Evolutionary conservation across 2,329 filamentous ascomycete genomes (phyloP), one percentile per base, ranked within the genome.

Genomic region (Penicillium concentricum): DNA sequence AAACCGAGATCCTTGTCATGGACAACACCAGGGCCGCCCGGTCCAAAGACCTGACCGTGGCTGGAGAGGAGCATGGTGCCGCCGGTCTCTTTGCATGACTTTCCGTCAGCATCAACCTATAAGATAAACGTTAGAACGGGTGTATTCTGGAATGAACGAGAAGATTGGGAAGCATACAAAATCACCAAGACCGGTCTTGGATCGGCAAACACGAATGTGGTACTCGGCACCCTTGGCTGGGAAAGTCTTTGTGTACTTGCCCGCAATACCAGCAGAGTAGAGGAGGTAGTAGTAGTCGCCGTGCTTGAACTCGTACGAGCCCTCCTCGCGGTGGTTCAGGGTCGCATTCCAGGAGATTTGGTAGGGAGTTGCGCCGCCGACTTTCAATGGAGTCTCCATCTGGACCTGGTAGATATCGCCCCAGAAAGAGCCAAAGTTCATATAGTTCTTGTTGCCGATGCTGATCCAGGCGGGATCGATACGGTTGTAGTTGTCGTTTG

Each of bases 381-480:
- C 52, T 44, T 73, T 70, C 5, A 71, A 58, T 10, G 68, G 61
- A 44, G 64, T 53, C 16, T 60, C 58, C 60, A 89, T 78, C 41
- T 75, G 67, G 2, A 85, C 82, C 67, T 85, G 83, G 76, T 82
- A 87, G 56, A 90, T 79, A 66, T 86, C 82, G 10, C 76, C 71
- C 86, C 87, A 91, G 79, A 88, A 90, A n/a, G 84, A 87, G 46
- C 87, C 88, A 58, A 88, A 90, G 59, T 79, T 84, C 61, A 87
- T 72, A 56, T 79, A 78, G 61, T 79, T 79, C 10, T 62, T 67
- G 39, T 61, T 67, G 51, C 71, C 73, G 12, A 74, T 76, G 28
- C 72, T 65, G 59, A 85, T 71, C 37, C 86, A 74, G 63, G 82
- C 83, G 10, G 79, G 73, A 65, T 87, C 88, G 64, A 91, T 86